A percentile compares a stretch with the other conserved stretches of the same genome.
Evolutionary conservation across 768 basidiomycete species (phyloP).

Genomic region (Coprinellus micaceus): DNA sequence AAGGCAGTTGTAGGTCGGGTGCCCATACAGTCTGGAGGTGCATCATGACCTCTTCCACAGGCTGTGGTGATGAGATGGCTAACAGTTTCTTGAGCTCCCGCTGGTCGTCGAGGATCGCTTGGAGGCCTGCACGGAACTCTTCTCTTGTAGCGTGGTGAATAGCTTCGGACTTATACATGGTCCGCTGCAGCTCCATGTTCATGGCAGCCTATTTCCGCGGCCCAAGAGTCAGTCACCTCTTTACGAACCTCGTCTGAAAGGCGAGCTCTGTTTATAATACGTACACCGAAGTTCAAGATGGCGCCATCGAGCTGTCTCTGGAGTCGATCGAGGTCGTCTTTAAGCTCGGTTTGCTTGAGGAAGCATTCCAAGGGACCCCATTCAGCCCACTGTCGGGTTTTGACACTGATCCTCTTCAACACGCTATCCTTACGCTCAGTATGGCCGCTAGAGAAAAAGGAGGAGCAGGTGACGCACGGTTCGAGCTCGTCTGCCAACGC

Average conservation of each 20-base stretch:
- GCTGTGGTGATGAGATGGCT: conserved; percentile 26
- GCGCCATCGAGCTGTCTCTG: conserved; percentile 35
- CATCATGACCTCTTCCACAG: conserved; percentile 38
- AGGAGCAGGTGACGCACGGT: conserved; percentile 20
- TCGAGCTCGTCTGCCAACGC: conserved; percentile 34
- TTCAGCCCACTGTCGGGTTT: conserved; percentile 33
- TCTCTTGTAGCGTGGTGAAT: conserved; percentile 31
- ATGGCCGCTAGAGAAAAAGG: not conserved
- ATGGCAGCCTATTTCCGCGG: conserved; percentile 4
- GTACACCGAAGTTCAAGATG: conserved; percentile 34
- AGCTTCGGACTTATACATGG: conserved; percentile 23
- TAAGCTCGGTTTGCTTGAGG: conserved; percentile 36
- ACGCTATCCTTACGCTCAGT: conserved; percentile 18
- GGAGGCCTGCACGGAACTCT: conserved; percentile 33
- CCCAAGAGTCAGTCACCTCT: not conserved
- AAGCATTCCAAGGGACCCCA: conserved; percentile 35
- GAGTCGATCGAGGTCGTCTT: conserved; percentile 35
- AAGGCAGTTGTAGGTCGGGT: not conserved
- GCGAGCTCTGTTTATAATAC: conserved; percentile 2
- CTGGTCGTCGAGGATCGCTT: conserved; percentile 27
- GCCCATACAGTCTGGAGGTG: conserved; percentile 36
- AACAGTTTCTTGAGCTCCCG: conserved; percentile 35
- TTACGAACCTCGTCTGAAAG: too few species aligned
- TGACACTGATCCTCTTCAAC: conserved; percentile 26
- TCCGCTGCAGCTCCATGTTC: conserved; percentile 26